A percentile compares a stretch with the other conserved stretches of the same genome.
Conservation (phyloP, 31 red algal species). For the Porphyra umbilicalis region DNA sequence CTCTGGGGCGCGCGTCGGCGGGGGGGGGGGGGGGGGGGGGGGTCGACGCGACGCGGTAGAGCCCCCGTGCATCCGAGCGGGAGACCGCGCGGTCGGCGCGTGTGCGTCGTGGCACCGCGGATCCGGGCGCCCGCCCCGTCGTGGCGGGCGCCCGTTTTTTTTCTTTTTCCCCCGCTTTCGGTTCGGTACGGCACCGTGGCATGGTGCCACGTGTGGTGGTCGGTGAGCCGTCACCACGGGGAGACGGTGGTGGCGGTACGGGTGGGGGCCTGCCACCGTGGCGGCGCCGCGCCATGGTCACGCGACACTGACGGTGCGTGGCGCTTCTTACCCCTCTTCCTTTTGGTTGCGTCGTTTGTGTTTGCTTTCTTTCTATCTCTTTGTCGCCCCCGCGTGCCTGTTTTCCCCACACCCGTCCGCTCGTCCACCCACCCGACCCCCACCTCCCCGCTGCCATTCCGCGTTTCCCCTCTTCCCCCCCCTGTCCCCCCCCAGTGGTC, state of each 20-base stretch:
- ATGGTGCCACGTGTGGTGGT: not conserved
- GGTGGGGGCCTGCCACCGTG: no score
- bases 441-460: not conserved
- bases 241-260: no score
- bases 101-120: no score
- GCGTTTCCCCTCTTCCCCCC: not conserved
- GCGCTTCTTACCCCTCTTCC: not conserved
- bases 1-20: slow-evolving; percentile 23
- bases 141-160: not conserved
- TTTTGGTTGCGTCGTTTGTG: not conserved
- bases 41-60: no score
- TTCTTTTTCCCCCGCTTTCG: no score
- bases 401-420: not conserved
- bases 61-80: no score
- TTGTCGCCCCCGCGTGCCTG: not conserved
- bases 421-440: not conserved
- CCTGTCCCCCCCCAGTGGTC: not conserved
- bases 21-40: slow-evolving; percentile 40
- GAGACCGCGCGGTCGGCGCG: no score
- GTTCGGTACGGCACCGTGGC: not conserved
- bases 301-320: not conserved
- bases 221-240: no score
- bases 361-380: not conserved
- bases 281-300: no score
- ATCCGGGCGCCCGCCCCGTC: not conserved